Percentiles rank a stretch among this genome's conserved stretches.
These are phyloP conservation scores for Citrullus colocynthis DNA, from an alignment of 306 rosid genomes.

Conservation along the genomic window DNA sequence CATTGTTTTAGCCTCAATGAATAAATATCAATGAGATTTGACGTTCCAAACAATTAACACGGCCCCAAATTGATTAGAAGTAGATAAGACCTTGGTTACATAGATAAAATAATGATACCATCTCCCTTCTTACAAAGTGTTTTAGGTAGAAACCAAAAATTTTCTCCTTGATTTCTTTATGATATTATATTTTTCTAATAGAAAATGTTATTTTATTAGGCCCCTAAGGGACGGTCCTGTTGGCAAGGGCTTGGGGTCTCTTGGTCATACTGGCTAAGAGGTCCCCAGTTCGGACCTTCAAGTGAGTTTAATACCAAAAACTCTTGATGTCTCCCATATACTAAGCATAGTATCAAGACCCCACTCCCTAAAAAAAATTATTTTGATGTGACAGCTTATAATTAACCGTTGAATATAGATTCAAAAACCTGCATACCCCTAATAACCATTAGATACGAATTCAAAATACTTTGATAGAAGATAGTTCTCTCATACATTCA, in stretches of 20 bases:
- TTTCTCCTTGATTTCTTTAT: no score
- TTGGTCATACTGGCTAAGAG: no score
- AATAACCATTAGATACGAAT: not conserved
- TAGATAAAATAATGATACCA: not conserved
- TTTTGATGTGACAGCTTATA: not conserved
- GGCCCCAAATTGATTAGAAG: not conserved
- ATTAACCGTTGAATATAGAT: not conserved
- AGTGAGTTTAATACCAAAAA: no score
- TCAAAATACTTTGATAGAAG: no score
- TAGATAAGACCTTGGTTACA: not conserved
- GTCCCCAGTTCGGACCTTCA: no score
- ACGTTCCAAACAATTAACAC: not conserved
- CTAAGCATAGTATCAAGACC: not conserved
- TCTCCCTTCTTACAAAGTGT: not conserved
- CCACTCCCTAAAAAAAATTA: not conserved
- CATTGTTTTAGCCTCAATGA: not conserved
- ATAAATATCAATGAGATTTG: not conserved
- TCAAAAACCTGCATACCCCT: not conserved
- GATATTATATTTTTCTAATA: no score
- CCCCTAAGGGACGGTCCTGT: no score
- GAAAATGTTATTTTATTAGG: no score
- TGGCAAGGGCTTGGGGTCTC: no score
- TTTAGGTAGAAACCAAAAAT: not conserved
- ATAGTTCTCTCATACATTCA: not conserved
- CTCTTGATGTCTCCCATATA: not conserved